Conservation (phyloP, 2,329 filamentous ascomycete genomes). For the Pseudogymnoascus verrucosus region DNA sequence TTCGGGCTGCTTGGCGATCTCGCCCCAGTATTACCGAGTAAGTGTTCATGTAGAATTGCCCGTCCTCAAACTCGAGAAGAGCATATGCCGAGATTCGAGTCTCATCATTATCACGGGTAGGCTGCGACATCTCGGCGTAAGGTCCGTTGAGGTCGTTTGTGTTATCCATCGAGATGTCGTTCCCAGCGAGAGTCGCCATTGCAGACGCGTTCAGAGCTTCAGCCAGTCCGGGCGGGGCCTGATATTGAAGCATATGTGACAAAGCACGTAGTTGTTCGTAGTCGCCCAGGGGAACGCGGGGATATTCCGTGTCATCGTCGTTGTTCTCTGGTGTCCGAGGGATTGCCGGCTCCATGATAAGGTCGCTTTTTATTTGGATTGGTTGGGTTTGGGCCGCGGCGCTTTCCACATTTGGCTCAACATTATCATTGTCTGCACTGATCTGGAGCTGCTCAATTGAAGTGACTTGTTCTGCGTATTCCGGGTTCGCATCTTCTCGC, state of each 20-base stretch:
- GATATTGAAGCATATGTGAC: slow-evolving; percentile 4
- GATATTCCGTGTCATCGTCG: slow-evolving; percentile 5
- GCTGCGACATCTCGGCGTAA: slow-evolving; percentile 17
- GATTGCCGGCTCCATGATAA: slow-evolving; percentile 9
- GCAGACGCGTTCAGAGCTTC: slow-evolving; percentile 5
- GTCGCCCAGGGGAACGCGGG: neutral
- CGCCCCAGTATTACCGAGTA: slow-evolving; percentile 65
- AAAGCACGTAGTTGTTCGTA: slow-evolving; percentile 4
- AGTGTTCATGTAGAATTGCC: slow-evolving; percentile 71
- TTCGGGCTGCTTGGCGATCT: slow-evolving; percentile 56
- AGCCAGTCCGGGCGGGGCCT: neutral
- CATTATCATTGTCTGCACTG: neutral
- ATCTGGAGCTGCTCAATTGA: slow-evolving; percentile 9
- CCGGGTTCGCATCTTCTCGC: slow-evolving; percentile 8
- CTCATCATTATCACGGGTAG: slow-evolving; percentile 13
- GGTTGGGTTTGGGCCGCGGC: neutral
- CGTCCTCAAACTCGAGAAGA: slow-evolving; percentile 63
- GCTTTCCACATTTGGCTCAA: neutral
- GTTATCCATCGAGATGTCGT: slow-evolving; percentile 12
- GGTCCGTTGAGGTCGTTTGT: slow-evolving; percentile 1
- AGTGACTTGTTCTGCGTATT: neutral
- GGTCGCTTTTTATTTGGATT: neutral
- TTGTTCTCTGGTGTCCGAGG: slow-evolving; percentile 6
- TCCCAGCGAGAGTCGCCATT: slow-evolving; percentile 4
- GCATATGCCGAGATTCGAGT: slow-evolving; percentile 39